phyloP scores from a whole-genome alignment of 768 basidiomycete species.

The Calocybe cyanea region DNA sequence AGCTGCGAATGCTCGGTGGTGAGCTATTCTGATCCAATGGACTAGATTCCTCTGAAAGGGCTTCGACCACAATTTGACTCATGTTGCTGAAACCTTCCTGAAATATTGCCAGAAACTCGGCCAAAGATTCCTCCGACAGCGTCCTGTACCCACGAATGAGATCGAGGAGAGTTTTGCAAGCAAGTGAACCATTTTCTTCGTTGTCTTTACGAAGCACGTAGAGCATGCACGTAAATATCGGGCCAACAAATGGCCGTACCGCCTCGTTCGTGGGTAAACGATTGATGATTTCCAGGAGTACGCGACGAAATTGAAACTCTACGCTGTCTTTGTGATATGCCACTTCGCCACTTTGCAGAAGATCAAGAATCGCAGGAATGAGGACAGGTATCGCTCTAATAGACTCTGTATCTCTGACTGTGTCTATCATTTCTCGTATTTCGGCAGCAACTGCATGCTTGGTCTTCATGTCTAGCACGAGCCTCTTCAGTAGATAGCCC shows the following conservation, averaged over 20 bases:
- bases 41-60: constrained; percentile 65
- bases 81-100: constrained; percentile 77
- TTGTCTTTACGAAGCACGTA: constrained; percentile 85
- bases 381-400: constrained; percentile 66
- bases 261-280: constrained; percentile 80
- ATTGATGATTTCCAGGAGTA: constrained; percentile 85
- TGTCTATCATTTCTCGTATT: constrained; percentile 79
- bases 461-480: constrained; percentile 56
- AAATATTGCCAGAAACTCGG: constrained; percentile 78
- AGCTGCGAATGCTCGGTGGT: constrained; percentile 75
- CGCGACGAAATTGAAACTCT: constrained; percentile 82
- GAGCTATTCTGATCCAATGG: constrained; percentile 52
- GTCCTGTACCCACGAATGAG: constrained; percentile 74
- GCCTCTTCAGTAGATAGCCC: constrained; percentile 4
- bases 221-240: constrained; percentile 78
- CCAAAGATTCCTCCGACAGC: constrained; percentile 67
- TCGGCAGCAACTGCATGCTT: constrained; percentile 72
- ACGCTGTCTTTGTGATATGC: constrained; percentile 61
- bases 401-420: constrained; percentile 71
- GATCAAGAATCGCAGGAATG: constrained; percentile 68
- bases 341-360: constrained; percentile 66
- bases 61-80: constrained; percentile 64
- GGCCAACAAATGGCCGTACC: constrained; percentile 61
- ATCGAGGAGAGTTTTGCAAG: constrained; percentile 91
- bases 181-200: constrained; percentile 89